Base-by-base conservation (phyloP, 1,139 yeast genomes). In the Meyerozyma carpophila region DNA sequence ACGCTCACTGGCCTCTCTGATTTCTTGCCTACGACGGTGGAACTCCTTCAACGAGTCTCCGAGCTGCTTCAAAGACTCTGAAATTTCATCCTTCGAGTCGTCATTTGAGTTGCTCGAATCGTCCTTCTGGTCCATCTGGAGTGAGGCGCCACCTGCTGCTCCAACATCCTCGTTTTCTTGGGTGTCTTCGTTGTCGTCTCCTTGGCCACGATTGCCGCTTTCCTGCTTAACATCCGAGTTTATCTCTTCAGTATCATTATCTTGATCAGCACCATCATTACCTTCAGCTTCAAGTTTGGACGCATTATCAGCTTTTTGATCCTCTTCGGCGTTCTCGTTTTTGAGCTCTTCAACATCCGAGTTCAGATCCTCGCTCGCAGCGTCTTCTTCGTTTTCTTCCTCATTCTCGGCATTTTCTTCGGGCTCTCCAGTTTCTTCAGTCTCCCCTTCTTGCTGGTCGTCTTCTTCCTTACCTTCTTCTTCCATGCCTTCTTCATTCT, bases 11-110 rank as follows among this genome's bases (percentile, higher is more conserved):
- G 85, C 78, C 50, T 84, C 87, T 50, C 77, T 73, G 49, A 91
- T 91, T 55, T 90, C 97, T 61, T 87, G 90, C 51, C 87, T 82
- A 57, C 96, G 84, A 60, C 90, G 86, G 60, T 91, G 95, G 67
- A 86, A 93, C 59, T 91, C 96, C 58, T 90, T 87, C 62, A 90
- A 64, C 0, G 95, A 81, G 60, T 91, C 97, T 43, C 98, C 98
- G 21, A 93, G 72, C 58, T 90, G 90, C 59, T 86, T 86, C 64
- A 91, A 71, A 0, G 94, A 81, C 54, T 90, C 94, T 45, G 77
- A 76, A n/a, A 90, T 93, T 53, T 78, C 78, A 44, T 85, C 83
- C 46, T 87, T 73, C 9, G 88, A 82, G 20, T 75, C 70, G 50
- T 87, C 94, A n/a, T 62, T 51, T 18, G 58, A 53, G 18, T 58